Conservation (phyloP, 352 stramenopile genomes). For the Globisporangium viniferum region DNA sequence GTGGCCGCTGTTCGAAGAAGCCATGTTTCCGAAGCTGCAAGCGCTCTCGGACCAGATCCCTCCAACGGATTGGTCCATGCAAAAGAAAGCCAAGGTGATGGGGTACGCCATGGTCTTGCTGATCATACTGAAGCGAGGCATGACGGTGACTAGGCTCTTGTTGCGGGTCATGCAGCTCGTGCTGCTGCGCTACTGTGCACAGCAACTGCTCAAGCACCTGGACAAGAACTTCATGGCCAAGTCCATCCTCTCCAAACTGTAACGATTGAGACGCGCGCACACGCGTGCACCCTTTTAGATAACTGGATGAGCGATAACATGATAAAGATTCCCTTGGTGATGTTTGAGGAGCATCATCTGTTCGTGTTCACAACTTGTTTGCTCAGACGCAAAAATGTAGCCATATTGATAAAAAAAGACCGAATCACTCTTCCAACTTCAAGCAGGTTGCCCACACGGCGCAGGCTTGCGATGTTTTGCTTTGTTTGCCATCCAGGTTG, state of each 20-base stretch:
- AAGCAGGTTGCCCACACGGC: neutral
- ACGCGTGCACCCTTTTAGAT: neutral
- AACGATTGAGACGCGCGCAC: neutral
- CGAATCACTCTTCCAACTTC: neutral
- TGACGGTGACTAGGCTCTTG: constrained; percentile 45
- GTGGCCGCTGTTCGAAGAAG: constrained; percentile 48
- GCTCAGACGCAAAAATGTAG: neutral
- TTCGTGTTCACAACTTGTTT: neutral
- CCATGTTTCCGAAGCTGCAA: constrained; percentile 47
- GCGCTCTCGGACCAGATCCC: constrained; percentile 32
- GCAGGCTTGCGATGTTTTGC: neutral
- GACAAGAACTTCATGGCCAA: constrained; percentile 23
- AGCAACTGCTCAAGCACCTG: constrained; percentile 49
- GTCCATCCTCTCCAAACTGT: constrained; percentile 18
- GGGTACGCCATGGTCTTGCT: constrained; percentile 56
- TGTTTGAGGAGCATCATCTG: neutral
- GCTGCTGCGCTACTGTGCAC: constrained; percentile 48
- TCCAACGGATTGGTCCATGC: constrained; percentile 30
- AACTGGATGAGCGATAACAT: neutral
- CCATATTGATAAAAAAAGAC: neutral
- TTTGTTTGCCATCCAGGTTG: neutral
- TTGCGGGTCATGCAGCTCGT: constrained; percentile 54
- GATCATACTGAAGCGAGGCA: constrained; percentile 45
- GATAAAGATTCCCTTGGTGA: neutral
- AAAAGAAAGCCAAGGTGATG: constrained; percentile 45